Percentiles rank a stretch among this genome's conserved stretches.
These are phyloP conservation scores for Talaromyces amestolkiae DNA, from an alignment of 2,329 filamentous ascomycete genomes.

Conservation along the genomic window DNA sequence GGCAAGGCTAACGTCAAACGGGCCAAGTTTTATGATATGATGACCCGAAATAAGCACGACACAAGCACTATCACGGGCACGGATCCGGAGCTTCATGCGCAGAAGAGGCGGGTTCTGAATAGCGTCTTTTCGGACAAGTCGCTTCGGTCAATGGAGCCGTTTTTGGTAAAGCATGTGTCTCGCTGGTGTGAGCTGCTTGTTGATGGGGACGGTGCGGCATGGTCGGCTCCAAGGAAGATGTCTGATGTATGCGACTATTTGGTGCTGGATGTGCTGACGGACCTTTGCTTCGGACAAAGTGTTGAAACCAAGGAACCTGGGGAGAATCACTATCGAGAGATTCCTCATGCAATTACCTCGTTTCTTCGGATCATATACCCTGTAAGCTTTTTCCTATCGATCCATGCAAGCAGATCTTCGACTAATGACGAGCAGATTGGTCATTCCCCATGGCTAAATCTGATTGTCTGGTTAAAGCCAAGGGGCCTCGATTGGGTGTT, in stretches of 20 bases:
- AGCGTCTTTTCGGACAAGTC: slow-evolving; percentile 11
- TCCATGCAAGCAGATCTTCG: background rate
- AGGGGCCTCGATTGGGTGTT: slow-evolving; percentile 11
- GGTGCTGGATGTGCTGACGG: slow-evolving; percentile 11
- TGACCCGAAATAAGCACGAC: background rate
- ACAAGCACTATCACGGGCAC: background rate
- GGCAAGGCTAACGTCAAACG: slow-evolving; percentile 3
- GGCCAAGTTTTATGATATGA: background rate
- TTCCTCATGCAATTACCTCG: background rate
- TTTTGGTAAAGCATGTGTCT: slow-evolving; percentile 6
- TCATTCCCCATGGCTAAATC: slow-evolving; percentile 12
- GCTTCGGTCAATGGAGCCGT: background rate
- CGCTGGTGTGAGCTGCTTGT: slow-evolving; percentile 5
- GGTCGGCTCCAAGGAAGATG: slow-evolving; percentile 3
- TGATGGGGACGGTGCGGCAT: background rate
- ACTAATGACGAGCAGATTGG: background rate
- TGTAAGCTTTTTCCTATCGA: background rate
- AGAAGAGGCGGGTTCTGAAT: slow-evolving; percentile 10
- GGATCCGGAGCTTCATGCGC: slow-evolving; percentile 2
- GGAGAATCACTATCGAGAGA: background rate
- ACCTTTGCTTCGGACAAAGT: slow-evolving; percentile 14
- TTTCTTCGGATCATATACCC: slow-evolving; percentile 7
- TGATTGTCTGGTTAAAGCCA: slow-evolving; percentile 15
- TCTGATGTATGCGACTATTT: slow-evolving; percentile 1
- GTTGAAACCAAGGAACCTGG: slow-evolving; percentile 9